Evolutionary conservation across 805 yeast genomes (phyloP).

Genomic region (Grigorovia transvaalensis): DNA sequence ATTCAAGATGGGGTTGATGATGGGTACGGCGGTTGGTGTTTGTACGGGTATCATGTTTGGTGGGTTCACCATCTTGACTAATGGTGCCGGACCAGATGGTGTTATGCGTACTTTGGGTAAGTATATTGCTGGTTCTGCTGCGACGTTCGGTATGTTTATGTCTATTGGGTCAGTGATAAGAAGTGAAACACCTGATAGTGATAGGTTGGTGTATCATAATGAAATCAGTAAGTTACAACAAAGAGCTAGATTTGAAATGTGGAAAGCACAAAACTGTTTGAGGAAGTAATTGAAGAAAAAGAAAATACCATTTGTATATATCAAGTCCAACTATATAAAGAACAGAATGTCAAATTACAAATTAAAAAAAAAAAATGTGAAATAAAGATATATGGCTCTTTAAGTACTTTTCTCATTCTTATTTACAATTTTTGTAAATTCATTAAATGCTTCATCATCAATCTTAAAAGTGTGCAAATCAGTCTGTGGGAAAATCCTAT

Average conservation of each 20-base stretch:
- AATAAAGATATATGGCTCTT: too few species aligned
- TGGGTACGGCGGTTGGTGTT: conserved; percentile 82
- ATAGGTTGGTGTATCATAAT: conserved; percentile 6
- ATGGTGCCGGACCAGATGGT: conserved; percentile 98
- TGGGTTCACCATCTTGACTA: conserved; percentile 78
- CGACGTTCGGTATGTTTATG: conserved; percentile 94
- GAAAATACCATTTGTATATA: too few species aligned
- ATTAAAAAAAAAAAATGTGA: too few species aligned
- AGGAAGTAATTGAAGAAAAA: background rate
- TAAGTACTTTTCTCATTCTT: background rate
- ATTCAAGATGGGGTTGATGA: conserved; percentile 95
- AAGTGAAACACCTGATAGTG: conserved; percentile 42
- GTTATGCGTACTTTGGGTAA: conserved; percentile 94
- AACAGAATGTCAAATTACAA: too few species aligned
- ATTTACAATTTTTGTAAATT: conserved; percentile 22
- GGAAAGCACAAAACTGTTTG: conserved; percentile 11
- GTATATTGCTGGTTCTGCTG: conserved; percentile 92
- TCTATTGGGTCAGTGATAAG: conserved; percentile 88
- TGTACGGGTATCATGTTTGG: conserved; percentile 94
- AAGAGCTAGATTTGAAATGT: conserved; percentile 23
- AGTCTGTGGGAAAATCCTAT: conserved; percentile 47
- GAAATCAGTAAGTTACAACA: conserved; percentile 16
- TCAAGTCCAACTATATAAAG: too few species aligned
- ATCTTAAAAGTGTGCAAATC: conserved; percentile 58
- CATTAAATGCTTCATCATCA: conserved; percentile 48